These are phyloP conservation scores for Maudiozyma bulderi DNA, from an alignment of 805 yeast genomes.

Conservation along the genomic window DNA sequence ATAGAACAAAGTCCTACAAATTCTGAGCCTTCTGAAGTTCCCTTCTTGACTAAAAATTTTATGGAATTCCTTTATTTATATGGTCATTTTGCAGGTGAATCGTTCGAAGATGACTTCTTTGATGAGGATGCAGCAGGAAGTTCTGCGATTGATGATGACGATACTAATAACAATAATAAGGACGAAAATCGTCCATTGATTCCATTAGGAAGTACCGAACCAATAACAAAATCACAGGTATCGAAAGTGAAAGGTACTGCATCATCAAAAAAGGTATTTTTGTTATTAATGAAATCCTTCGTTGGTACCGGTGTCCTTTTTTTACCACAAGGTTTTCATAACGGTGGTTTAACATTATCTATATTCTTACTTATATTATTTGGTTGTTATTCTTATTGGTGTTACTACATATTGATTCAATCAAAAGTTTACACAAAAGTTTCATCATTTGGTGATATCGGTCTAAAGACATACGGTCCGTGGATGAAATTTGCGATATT, in stretches of 20 bases:
- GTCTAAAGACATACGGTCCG: conserved; percentile 49
- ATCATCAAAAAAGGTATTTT: conserved; percentile 61
- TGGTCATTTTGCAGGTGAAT: conserved; percentile 84
- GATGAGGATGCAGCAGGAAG: conserved; percentile 25
- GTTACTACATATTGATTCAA: conserved; percentile 55
- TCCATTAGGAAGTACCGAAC: conserved; percentile 7
- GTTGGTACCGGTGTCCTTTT: conserved; percentile 71
- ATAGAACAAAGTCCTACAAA: background rate
- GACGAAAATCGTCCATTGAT: conserved; percentile 26
- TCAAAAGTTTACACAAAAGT: conserved; percentile 53
- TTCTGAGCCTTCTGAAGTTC: conserved; percentile 19
- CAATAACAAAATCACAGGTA: conserved; percentile 12
- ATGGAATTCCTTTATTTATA: conserved; percentile 68
- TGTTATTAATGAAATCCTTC: conserved; percentile 61
- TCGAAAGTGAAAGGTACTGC: conserved; percentile 48
- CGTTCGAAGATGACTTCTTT: conserved; percentile 54
- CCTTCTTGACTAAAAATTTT: conserved; percentile 59
- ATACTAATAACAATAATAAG: background rate
- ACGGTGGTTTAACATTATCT: conserved; percentile 64
- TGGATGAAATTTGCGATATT: conserved; percentile 58
- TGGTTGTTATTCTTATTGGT: conserved; percentile 68
- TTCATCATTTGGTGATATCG: conserved; percentile 74
- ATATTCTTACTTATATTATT: conserved; percentile 43
- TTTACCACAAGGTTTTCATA: conserved; percentile 57
- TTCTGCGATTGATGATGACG: conserved; percentile 16